Conservation (phyloP, 202 grass and related monocot genomes). For the Thinopyrum obtusiflorum region DNA sequence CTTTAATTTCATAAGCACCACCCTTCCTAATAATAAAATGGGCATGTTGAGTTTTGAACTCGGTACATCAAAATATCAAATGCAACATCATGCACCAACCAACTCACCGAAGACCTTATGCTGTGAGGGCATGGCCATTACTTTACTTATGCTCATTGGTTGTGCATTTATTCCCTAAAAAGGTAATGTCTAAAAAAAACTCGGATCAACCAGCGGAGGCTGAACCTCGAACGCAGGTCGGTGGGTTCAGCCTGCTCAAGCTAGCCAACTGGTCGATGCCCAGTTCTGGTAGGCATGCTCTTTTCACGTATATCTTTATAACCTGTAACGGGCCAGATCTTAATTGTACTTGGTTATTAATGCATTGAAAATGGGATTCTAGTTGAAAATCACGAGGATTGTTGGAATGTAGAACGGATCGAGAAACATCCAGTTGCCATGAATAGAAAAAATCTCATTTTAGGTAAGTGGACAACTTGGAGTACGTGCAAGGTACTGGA, state of each 20-base stretch:
- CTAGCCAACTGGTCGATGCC: background rate
- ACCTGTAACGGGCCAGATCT: background rate
- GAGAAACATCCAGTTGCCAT: background rate
- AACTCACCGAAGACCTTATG: conserved; percentile 6
- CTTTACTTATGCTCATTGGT: background rate
- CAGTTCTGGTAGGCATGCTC: background rate
- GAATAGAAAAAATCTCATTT: background rate
- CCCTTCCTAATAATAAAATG: background rate
- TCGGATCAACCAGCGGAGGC: background rate
- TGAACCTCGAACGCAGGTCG: background rate
- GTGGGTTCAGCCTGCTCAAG: background rate
- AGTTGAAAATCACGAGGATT: background rate
- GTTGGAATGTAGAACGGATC: background rate
- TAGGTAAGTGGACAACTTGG: background rate
- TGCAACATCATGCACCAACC: background rate
- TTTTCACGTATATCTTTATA: background rate
- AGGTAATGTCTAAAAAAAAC: background rate
- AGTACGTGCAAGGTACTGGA: background rate
- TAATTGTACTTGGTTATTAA: background rate
- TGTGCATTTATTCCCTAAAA: background rate
- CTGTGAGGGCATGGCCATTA: background rate
- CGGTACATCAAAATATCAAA: conserved; percentile 1
- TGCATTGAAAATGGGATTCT: background rate
- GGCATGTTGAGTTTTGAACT: background rate
- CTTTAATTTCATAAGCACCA: background rate